Evolutionary conservation across 2,329 filamentous ascomycete genomes (phyloP), one percentile per base, ranked within the genome.

Genomic region (Pseudogymnoascus pannorum): DNA sequence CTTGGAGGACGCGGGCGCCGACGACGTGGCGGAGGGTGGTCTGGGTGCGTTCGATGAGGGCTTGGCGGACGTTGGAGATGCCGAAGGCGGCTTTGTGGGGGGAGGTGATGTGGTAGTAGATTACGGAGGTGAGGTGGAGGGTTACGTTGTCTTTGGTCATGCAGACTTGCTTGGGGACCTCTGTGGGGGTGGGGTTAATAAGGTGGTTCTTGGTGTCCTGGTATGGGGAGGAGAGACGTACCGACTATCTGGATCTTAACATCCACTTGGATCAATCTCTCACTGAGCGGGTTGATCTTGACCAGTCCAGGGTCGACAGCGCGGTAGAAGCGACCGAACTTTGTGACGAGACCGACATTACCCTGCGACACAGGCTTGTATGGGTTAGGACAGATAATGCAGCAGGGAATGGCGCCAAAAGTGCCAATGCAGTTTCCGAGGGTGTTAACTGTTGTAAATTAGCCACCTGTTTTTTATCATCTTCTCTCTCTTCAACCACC

Each of bases 111-210:
- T 96, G 92, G 80, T 99, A 99, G 83, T 99, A 99, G 78, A 99
- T 97, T 73, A 99, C 94, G 5, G 91, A 96, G 57, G 92, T 97
- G 68, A 99, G 82, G 70, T 92, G 87, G 42, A 99, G 82, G 51
- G 90, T 96, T 66, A 97, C 94, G 71, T 99, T 99, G 81, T 99
- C 94, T 79, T 97, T 97, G 75, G 94, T 99, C 92, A 99, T 99
- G 81, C 94, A 97, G 65, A 93, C 86, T 77, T 99, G 94, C 77
- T 92, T 87, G 16, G 93, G 93, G 22, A 99, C 94, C 80, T 99
- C 88, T 76, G 69, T 58, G 29, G 22, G 62, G 58, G 24, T 16
- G 11, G 7, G 35, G 35, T 40, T 40, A 40, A 40, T 40, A 18
- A 18, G 36, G n/a, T n/a, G n/a, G n/a, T n/a, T n/a, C n/a, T n/a